Conservation (phyloP, 345 rosid genomes). For the Dipteronia dyeriana region DNA sequence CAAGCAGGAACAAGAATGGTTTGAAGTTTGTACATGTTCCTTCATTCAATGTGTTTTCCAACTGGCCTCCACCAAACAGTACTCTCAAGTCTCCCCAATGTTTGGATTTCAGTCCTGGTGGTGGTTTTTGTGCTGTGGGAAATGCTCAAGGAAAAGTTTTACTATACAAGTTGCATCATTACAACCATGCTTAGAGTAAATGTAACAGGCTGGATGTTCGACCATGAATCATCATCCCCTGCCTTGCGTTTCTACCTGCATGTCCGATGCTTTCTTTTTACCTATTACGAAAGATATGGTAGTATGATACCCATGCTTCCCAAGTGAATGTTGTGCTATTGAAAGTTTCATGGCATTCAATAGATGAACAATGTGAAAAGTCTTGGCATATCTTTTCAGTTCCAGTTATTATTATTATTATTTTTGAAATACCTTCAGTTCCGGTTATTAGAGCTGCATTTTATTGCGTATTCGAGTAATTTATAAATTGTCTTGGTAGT, state of each 20-base stretch:
- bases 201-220: not conserved
- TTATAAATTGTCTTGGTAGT: not conserved
- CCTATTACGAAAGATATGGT: too few species aligned
- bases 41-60: slow-evolving; percentile 70
- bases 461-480: not conserved
- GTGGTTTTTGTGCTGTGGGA: slow-evolving; percentile 93
- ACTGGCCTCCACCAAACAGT: slow-evolving; percentile 71
- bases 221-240: not conserved
- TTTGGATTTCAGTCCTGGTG: slow-evolving; percentile 90
- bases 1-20: slow-evolving; percentile 71
- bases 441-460: not conserved
- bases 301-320: not conserved
- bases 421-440: not conserved
- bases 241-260: not conserved
- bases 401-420: not conserved
- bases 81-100: slow-evolving; percentile 68
- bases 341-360: not conserved
- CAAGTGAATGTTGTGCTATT: not conserved
- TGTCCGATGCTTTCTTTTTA: not conserved
- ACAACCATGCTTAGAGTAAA: slow-evolving; percentile 58
- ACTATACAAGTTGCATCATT: slow-evolving; percentile 83
- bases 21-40: slow-evolving; percentile 78
- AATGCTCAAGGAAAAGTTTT: slow-evolving; percentile 84
- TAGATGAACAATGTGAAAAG: not conserved
- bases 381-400: not conserved